Percentiles rank a stretch among this genome's conserved stretches.
phyloP scores from a whole-genome alignment of 345 rosid species.

The Erodium maritimum region DNA sequence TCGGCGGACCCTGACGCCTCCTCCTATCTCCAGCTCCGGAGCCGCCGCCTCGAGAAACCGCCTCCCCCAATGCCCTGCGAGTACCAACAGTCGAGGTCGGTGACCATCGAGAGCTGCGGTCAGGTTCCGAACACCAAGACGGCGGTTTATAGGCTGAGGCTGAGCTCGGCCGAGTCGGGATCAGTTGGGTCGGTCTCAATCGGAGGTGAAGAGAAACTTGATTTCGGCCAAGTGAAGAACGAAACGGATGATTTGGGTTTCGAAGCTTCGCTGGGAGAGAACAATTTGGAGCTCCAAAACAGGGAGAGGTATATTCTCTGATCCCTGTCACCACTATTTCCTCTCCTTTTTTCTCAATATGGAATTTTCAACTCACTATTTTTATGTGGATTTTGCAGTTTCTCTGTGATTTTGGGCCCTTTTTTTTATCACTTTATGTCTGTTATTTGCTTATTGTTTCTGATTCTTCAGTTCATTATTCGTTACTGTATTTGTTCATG shows the following conservation, averaged over 20 bases:
- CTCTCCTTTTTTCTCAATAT: too few relatives aligned
- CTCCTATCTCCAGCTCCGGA: constrained; percentile 78
- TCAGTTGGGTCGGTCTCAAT: not conserved
- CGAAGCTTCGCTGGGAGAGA: constrained; percentile 42
- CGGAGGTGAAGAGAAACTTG: not conserved
- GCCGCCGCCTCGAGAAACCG: constrained; percentile 67
- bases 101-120: not conserved
- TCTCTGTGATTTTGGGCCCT: not conserved
- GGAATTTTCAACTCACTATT: too few relatives aligned
- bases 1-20: not conserved
- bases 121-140: constrained; percentile 2
- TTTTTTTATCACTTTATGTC: not conserved
- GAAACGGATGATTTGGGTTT: constrained; percentile 1
- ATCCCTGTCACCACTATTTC: too few relatives aligned
- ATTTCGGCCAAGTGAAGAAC: constrained; percentile 4
- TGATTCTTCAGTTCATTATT: too few relatives aligned
- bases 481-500: not conserved
- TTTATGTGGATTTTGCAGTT: not conserved
- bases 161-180: too few relatives aligned
- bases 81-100: not conserved
- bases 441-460: not conserved
- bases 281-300: constrained; percentile 29
- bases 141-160: constrained; percentile 11
- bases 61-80: constrained; percentile 11
- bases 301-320: constrained; percentile 31